Conservation (phyloP, 495 filamentous ascomycete species). For the Penicillium antarcticum region DNA sequence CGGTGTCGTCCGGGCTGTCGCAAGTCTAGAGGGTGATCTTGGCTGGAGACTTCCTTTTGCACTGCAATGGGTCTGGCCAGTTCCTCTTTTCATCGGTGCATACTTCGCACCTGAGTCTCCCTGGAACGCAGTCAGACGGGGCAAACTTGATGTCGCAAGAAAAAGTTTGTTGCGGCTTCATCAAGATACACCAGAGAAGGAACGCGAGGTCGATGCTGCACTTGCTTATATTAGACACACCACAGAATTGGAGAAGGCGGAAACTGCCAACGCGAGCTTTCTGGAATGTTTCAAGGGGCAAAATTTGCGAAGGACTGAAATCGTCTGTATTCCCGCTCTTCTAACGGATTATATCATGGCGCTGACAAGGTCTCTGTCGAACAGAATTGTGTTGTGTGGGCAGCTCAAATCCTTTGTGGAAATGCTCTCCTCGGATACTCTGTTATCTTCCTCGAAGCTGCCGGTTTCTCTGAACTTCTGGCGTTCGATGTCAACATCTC, state of each 20-base stretch:
- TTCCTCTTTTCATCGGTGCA: constrained; percentile 38
- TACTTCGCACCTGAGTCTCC: constrained; percentile 44
- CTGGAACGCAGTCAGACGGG: constrained; percentile 39
- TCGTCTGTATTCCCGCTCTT: constrained; percentile 61
- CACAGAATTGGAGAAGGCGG: constrained; percentile 30
- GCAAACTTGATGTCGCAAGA: constrained; percentile 45
- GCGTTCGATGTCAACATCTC: constrained; percentile 29
- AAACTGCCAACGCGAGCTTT: constrained; percentile 27
- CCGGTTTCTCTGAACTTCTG: constrained; percentile 25
- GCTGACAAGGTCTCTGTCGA: neutral
- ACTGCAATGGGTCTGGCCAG: constrained; percentile 54
- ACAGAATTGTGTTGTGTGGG: constrained; percentile 40
- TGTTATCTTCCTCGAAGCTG: constrained; percentile 39
- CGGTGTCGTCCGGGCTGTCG: constrained; percentile 42
- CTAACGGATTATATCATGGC: neutral
- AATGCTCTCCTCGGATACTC: constrained; percentile 31
- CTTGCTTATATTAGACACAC: constrained; percentile 43
- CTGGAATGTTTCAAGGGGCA: constrained; percentile 37
- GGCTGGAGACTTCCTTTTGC: constrained; percentile 53
- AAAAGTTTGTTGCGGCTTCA: constrained; percentile 35
- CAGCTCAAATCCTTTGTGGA: constrained; percentile 32
- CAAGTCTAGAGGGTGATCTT: constrained; percentile 31
- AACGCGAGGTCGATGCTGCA: constrained; percentile 50
- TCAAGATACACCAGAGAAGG: constrained; percentile 22
- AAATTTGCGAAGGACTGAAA: constrained; percentile 40